These are phyloP conservation scores for Trypanosoma mega DNA, from an alignment of 208 protist genomes.

Conservation along the genomic window DNA sequence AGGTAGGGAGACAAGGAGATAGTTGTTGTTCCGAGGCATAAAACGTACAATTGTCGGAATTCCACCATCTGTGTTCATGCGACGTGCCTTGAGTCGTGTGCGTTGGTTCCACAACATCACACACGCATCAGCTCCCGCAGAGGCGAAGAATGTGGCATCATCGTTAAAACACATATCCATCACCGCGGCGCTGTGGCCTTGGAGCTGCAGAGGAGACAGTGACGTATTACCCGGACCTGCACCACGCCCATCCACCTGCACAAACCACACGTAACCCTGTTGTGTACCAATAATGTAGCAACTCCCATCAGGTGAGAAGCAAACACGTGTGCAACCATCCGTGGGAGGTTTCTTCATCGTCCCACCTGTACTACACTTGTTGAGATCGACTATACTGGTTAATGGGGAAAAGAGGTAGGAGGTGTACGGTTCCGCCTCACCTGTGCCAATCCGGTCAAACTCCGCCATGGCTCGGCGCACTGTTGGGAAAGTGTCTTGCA, in stretches of 20 bases:
- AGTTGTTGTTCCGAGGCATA: conserved; percentile 78
- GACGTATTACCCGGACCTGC: not conserved
- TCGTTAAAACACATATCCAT: conserved; percentile 56
- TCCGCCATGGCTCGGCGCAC: not conserved
- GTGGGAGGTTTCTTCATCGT: not conserved
- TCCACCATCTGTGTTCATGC: conserved; percentile 30
- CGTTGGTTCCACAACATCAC: conserved; percentile 54
- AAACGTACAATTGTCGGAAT: conserved; percentile 44
- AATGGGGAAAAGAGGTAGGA: conserved; percentile 65
- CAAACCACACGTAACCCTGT: conserved; percentile 42
- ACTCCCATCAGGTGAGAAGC: conserved; percentile 39
- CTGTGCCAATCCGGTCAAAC: conserved; percentile 18
- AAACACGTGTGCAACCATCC: conserved; percentile 37
- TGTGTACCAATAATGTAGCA: conserved; percentile 55
- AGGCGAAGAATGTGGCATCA: conserved; percentile 45
- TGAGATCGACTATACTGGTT: no score
- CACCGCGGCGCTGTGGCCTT: conserved; percentile 46
- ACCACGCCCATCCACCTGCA: conserved; percentile 16
- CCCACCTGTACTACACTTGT: no score
- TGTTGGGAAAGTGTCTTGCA: not conserved
- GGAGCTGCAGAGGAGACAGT: conserved; percentile 13
- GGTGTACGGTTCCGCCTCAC: conserved; percentile 25
- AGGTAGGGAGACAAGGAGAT: conserved; percentile 53
- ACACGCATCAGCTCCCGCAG: conserved; percentile 42
- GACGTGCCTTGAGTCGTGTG: conserved; percentile 45